Evolutionary conservation across 2,329 filamentous ascomycete species (phyloP).

Genomic region (Fusarium scirpi): DNA sequence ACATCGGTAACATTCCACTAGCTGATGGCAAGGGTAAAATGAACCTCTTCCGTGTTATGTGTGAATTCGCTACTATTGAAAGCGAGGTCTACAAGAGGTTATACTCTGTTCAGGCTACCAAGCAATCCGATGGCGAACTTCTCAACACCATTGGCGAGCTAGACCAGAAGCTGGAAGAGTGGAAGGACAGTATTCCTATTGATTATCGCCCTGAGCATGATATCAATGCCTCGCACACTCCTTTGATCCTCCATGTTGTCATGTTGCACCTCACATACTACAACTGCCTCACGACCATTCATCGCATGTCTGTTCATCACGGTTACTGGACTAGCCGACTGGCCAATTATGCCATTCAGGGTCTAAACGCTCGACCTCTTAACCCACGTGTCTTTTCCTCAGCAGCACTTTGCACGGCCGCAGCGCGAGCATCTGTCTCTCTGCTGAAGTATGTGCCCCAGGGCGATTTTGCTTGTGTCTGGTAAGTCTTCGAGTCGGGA

Average conservation of each 20-base stretch:
- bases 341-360: conserved; percentile 95
- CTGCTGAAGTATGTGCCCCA: conserved; percentile 96
- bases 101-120: conserved; percentile 92
- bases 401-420: conserved; percentile 90
- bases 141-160: conserved; percentile 96
- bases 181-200: conserved; percentile 95
- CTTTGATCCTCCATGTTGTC: conserved; percentile 93
- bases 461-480: conserved; percentile 93
- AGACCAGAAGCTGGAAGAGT: conserved; percentile 88
- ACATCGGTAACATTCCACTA: conserved; percentile 93
- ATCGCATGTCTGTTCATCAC: conserved; percentile 97
- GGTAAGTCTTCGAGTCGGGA: conserved; percentile 67
- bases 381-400: conserved; percentile 97
- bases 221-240: conserved; percentile 92
- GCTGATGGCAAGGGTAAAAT: conserved; percentile 91
- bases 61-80: conserved; percentile 90
- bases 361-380: conserved; percentile 87
- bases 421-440: conserved; percentile 91
- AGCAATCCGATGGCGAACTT: conserved; percentile 91
- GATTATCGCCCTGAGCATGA: conserved; percentile 98
- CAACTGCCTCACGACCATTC: conserved; percentile 96
- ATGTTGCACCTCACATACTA: conserved; percentile 97
- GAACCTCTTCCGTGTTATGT: conserved; percentile 94
- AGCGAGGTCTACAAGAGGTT: conserved; percentile 93
- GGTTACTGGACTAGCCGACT: conserved; percentile 97